Percentiles rank a stretch among this genome's conserved stretches.
Conservation (phyloP, 1,139 yeast species). For the Candida tunisiensis region DNA sequence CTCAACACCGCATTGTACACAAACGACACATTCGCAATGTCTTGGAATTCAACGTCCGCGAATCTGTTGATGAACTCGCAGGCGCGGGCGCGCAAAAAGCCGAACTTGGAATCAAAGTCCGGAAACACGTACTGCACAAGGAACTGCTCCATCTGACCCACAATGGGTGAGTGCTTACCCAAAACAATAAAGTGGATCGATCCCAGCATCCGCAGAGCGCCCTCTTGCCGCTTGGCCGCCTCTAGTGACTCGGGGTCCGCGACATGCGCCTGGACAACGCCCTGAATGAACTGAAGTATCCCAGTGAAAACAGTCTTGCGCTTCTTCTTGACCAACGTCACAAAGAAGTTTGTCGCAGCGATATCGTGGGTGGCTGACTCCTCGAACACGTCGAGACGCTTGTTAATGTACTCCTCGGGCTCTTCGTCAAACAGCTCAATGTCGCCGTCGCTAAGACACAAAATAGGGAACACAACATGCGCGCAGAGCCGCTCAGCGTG, state of each 20-base stretch:
- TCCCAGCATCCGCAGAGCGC: slow-evolving; percentile 65
- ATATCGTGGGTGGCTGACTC: slow-evolving; percentile 64
- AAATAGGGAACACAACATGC: slow-evolving; percentile 63
- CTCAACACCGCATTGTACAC: slow-evolving; percentile 53
- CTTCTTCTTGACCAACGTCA: slow-evolving; percentile 53
- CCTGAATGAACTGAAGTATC: slow-evolving; percentile 49
- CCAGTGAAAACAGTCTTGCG: slow-evolving; percentile 39
- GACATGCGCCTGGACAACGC: slow-evolving; percentile 28
- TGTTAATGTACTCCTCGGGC: slow-evolving; percentile 81
- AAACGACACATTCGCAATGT: slow-evolving; percentile 30
- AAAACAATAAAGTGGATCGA: slow-evolving; percentile 46
- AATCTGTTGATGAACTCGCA: slow-evolving; percentile 63
- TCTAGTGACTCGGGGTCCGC: slow-evolving; percentile 30
- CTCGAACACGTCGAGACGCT: slow-evolving; percentile 55
- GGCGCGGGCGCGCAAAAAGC: slow-evolving; percentile 73
- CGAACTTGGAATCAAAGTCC: slow-evolving; percentile 42
- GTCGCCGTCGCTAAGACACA: slow-evolving; percentile 54
- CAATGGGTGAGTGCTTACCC: slow-evolving; percentile 39
- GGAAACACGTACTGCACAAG: slow-evolving; percentile 53
- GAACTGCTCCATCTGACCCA: slow-evolving; percentile 52
- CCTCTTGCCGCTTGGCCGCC: slow-evolving; percentile 60
- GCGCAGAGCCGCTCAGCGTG: slow-evolving; percentile 48
- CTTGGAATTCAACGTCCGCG: slow-evolving; percentile 41
- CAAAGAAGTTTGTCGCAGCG: slow-evolving; percentile 66
- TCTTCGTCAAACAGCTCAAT: slow-evolving; percentile 72